These are phyloP conservation scores for Cyberlindnera maclurae DNA, from an alignment of 805 yeast species.

Conservation along the genomic window DNA sequence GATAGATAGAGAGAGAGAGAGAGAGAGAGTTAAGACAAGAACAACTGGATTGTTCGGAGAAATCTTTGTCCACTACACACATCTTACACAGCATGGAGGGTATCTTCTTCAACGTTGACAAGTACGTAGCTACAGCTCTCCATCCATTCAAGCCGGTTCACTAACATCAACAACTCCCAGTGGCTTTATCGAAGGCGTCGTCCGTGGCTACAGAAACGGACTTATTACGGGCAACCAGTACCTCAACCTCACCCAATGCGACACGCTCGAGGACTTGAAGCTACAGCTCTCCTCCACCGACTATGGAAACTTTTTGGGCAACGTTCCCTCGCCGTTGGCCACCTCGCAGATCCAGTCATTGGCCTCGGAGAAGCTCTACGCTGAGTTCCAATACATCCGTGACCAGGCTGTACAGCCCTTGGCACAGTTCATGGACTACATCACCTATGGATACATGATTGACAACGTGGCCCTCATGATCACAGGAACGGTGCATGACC, in stretches of 20 bases:
- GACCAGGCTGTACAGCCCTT: slow-evolving; percentile 78
- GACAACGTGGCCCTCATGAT: slow-evolving; percentile 94
- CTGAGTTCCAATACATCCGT: slow-evolving; percentile 79
- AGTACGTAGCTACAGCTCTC: slow-evolving; percentile 16
- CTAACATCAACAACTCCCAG: slow-evolving; percentile 21
- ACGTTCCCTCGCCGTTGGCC: slow-evolving; percentile 74
- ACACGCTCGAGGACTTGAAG: slow-evolving; percentile 86
- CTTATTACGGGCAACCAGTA: slow-evolving; percentile 74
- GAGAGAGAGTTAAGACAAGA: too few relatives aligned
- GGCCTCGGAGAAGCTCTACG: slow-evolving; percentile 65
- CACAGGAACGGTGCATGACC: slow-evolving; percentile 93
- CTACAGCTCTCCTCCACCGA: slow-evolving; percentile 93
- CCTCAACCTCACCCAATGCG: slow-evolving; percentile 92
- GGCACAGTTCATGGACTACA: slow-evolving; percentile 80
- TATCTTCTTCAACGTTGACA: slow-evolving; percentile 79
- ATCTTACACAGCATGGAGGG: slow-evolving; percentile 62
- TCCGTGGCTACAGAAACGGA: slow-evolving; percentile 89
- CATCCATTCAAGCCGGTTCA: not conserved
- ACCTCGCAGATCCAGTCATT: slow-evolving; percentile 82
- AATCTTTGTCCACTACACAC: too few relatives aligned
- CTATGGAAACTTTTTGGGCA: slow-evolving; percentile 83
- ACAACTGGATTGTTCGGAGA: too few relatives aligned
- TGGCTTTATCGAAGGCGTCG: slow-evolving; percentile 92
- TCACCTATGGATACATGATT: slow-evolving; percentile 96
- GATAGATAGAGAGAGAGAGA: too few relatives aligned